A percentile compares a stretch with the other conserved stretches of the same genome.
Evolutionary conservation across 106 monocot species (phyloP).

Genomic region (Triglochin maritima): DNA sequence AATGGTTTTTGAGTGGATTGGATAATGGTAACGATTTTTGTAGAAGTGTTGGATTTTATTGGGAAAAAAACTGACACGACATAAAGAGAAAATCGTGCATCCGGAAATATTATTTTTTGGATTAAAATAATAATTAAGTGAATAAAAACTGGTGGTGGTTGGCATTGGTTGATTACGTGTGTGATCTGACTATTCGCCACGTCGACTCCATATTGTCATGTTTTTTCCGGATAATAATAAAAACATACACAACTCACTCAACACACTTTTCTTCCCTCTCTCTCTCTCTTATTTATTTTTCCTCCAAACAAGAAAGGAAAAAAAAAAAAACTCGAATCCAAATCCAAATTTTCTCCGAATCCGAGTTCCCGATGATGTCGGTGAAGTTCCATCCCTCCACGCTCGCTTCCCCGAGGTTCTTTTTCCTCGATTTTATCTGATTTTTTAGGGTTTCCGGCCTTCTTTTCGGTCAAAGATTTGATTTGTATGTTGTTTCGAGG

Average conservation of each 20-base stretch:
- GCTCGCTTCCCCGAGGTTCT: conserved; percentile 2
- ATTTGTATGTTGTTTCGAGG: too few relatives aligned
- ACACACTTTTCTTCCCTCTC: background rate
- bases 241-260: too few relatives aligned
- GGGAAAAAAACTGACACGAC: too few relatives aligned
- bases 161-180: background rate
- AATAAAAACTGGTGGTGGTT: too few relatives aligned
- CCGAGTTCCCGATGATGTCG: background rate
- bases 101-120: too few relatives aligned
- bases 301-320: background rate
- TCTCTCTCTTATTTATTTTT: background rate
- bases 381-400: background rate
- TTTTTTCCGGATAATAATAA: too few relatives aligned
- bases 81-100: too few relatives aligned
- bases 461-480: too few relatives aligned
- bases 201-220: background rate
- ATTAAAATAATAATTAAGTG: too few relatives aligned
- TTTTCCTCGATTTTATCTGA: background rate
- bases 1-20: too few relatives aligned
- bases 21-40: too few relatives aligned
- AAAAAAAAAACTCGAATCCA: background rate
- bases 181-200: background rate
- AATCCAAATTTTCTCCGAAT: background rate
- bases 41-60: too few relatives aligned
- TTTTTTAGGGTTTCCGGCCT: background rate